Base-by-base conservation (phyloP, 305 asterid genomes). In the Fraxinus xanthoxyloides region DNA sequence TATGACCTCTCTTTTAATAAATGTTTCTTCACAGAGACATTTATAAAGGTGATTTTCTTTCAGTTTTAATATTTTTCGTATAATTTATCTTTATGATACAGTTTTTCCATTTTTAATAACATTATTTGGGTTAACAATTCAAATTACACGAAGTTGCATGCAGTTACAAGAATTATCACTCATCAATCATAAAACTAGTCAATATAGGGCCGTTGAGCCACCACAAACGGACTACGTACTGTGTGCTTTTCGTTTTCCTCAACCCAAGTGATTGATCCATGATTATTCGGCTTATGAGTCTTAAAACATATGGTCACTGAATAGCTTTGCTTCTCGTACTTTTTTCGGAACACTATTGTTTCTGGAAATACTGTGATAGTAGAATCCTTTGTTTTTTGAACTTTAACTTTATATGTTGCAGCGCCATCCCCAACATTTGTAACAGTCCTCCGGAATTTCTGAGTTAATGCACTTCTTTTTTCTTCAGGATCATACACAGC, bases 401-500 rank as follows among this genome's bases (percentile, higher is more conserved):
- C 23, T 76, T 43, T 73, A 9, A 79, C 86, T 28, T 31, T 83
- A 9, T 89, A 89, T 6, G 76, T 86, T 9, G 85, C 85, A 5
- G 85, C 84, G 31, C 86, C 88, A 4, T 36, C 28, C 67, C 89
- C 89, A 21, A 87, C 88, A 63, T 87, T 89, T 3, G 87, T 87
- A 26, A 86, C 84, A 0, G 77, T 76, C 74, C 90, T 75, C 48
- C 5, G 21, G 77, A 83, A 87, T 26, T 59, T 87, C 23, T 63
- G 73, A 0, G 84, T 87, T 26, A 82, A 67, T 17, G 2, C 78
- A n/a, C 12, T 77, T 7, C 80, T 84, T 3, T 1, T 32, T 40
- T 87, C 83, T 31, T 35, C 51, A 23, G 26, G 23, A 4, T 34
- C 59, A 34, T 76, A 76, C 10, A 84, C 9, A 7, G 85, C 87